Percentiles rank a stretch among this genome's conserved stretches.
Evolutionary conservation across 2,329 filamentous ascomycete genomes (phyloP).

Genomic region (Hymenoscyphus fructigenus): DNA sequence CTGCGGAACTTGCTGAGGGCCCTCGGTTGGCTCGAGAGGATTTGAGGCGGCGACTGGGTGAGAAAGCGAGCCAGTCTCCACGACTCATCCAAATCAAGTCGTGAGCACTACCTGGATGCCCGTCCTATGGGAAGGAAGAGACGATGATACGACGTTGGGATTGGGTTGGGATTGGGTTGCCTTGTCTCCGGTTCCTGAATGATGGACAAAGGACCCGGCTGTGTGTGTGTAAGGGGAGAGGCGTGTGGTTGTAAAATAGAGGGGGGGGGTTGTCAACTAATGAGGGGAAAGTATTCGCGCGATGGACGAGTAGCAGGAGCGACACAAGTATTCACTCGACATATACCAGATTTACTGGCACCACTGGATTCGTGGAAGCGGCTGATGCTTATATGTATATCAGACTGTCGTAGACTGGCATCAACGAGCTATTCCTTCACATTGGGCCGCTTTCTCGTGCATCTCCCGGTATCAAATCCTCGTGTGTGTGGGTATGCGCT

Average conservation of each 20-base stretch:
- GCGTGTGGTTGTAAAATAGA: neutral
- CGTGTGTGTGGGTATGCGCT: conserved; percentile 15
- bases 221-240: neutral
- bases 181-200: neutral
- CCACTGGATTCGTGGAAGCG: neutral
- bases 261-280: neutral
- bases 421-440: neutral
- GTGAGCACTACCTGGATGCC: neutral
- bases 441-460: conserved; percentile 23
- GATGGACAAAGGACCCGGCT: neutral
- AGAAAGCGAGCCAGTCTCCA: conserved; percentile 2
- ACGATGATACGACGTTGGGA: neutral
- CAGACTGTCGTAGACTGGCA: neutral
- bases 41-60: neutral
- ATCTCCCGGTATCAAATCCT: conserved; percentile 9
- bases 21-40: neutral
- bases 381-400: neutral
- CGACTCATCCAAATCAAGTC: neutral
- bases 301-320: neutral
- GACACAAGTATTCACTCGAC: neutral
- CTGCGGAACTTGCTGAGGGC: neutral
- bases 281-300: neutral
- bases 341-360: neutral
- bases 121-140: neutral
- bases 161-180: neutral